These are phyloP conservation scores for Toxicodendron radicans DNA, from an alignment of 345 rosid species.

Conservation along the genomic window DNA sequence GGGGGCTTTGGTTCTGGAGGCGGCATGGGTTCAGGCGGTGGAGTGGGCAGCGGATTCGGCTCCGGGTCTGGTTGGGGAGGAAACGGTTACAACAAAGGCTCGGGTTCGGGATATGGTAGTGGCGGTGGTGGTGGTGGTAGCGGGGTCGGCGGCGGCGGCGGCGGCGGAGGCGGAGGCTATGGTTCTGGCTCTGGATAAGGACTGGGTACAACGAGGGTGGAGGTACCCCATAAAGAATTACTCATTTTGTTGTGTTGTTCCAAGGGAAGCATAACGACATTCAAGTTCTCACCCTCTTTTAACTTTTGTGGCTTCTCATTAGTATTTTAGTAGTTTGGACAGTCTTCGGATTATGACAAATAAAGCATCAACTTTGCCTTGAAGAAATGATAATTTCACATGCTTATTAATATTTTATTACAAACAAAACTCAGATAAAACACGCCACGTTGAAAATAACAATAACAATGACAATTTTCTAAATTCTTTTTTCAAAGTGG, in stretches of 20 bases:
- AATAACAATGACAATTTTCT: too few species aligned
- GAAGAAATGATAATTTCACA: too few species aligned
- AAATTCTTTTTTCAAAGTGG: neutral
- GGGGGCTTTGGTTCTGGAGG: neutral
- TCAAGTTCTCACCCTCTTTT: conserved; percentile 6
- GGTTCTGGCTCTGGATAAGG: conserved; percentile 10
- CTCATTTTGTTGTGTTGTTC: neutral
- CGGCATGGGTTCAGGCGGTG: neutral
- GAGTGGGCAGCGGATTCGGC: neutral
- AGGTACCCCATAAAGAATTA: neutral
- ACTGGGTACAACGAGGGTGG: neutral
- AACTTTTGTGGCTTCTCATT: neutral
- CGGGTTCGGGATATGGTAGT: neutral
- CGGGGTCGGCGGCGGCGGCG: neutral
- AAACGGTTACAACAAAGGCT: neutral
- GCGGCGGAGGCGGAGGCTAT: neutral
- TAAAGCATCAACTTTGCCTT: too few species aligned
- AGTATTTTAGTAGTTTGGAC: too few species aligned
- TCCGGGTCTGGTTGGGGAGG: conserved; percentile 1
- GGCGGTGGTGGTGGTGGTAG: neutral
- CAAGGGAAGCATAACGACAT: conserved; percentile 10
- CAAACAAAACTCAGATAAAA: too few species aligned
- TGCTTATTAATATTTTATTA: too few species aligned
- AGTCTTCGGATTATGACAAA: too few species aligned
- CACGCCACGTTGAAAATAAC: too few species aligned